Percentiles rank a stretch among this genome's conserved stretches.
These are phyloP conservation scores for Leccinum variicolor DNA, from an alignment of 768 basidiomycete genomes.

Conservation along the genomic window DNA sequence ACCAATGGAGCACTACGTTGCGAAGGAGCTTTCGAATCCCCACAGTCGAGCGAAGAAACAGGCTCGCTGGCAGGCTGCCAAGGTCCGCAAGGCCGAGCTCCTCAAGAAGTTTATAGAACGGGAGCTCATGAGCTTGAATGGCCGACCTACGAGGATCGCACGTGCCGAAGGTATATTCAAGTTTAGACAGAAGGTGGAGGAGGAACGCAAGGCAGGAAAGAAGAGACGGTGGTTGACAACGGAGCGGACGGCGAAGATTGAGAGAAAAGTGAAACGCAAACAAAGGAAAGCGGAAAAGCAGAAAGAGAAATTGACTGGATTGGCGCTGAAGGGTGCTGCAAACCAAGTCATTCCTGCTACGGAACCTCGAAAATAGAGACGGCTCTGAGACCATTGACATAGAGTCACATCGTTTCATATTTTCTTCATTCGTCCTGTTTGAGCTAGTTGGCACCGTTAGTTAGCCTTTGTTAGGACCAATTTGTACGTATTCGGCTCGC, in stretches of 20 bases:
- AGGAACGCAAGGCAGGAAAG: constrained; percentile 56
- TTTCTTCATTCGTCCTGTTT: neutral
- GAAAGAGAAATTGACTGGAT: constrained; percentile 52
- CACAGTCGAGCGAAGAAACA: constrained; percentile 82
- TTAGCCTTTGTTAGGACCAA: neutral
- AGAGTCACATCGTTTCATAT: neutral
- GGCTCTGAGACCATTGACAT: neutral
- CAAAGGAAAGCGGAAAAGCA: constrained; percentile 43
- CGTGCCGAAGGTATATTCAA: constrained; percentile 74
- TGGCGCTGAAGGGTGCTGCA: constrained; percentile 49
- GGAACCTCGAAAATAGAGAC: constrained; percentile 8
- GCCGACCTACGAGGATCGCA: constrained; percentile 59
- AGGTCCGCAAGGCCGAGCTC: constrained; percentile 44
- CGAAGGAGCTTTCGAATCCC: constrained; percentile 74
- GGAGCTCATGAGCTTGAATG: constrained; percentile 54
- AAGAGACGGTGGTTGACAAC: constrained; percentile 50
- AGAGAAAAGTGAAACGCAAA: constrained; percentile 35
- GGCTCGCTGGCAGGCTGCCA: constrained; percentile 64
- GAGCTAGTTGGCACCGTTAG: neutral
- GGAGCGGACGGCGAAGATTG: constrained; percentile 37
- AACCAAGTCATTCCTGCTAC: constrained; percentile 57
- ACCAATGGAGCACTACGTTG: constrained; percentile 65
- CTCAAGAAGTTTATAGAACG: constrained; percentile 51
- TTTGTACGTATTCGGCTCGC: neutral
- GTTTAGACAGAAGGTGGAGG: constrained; percentile 58